Base-by-base conservation (phyloP, 495 filamentous ascomycete genomes). In the Penicillium cosmopolitanum region DNA sequence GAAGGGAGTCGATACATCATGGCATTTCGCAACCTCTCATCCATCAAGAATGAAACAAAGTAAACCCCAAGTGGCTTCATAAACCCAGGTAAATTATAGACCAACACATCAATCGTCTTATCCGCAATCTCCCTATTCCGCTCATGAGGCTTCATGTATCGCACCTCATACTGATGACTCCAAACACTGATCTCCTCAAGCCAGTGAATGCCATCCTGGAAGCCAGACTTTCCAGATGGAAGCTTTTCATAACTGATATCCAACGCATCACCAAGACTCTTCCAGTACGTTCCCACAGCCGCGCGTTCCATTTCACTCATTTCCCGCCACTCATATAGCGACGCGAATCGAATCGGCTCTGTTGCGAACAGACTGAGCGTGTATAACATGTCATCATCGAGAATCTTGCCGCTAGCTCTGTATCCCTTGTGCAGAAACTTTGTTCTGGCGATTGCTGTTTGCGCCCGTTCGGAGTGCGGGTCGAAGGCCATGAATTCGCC, bases 341-440 rank as follows among this genome's bases (percentile, higher is more conserved):
- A 64, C 4, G 74, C 63, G 15, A 86, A 90, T 13, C 80, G 75
- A 33, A 80, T 74, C 2, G 85, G 86, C 61, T 89, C 85, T 0
- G 73, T 64, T 0, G 83, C 78, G 64, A 88, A 89, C 1, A 88
- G 77, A 10, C 76, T 79, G 0, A 89, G 73, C 1, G 86, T 88
- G 69, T 89, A 91, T 0, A 89, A 74, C 67, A 89, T 79, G 58
- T 89, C 87, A 0, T 80, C 77, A 58, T 89, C 81, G 8, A 76
- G 72, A 65, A 91, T 89, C 56, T 80, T 80, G 13, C 85, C 85
- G 23, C 76, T 71, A 19, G 79, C 74, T 5, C 77, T 74, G 67
- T 89, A 88, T 13, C 72, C 72, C 25, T 73, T 73, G 55, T 90
- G 88, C 3, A 90, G 76, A 65, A 80, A 89, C 57, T 89, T 90